Evolutionary conservation across 192 early-diverging fungal genomes (phyloP).

Genomic region (Umbelopsis sp.): DNA sequence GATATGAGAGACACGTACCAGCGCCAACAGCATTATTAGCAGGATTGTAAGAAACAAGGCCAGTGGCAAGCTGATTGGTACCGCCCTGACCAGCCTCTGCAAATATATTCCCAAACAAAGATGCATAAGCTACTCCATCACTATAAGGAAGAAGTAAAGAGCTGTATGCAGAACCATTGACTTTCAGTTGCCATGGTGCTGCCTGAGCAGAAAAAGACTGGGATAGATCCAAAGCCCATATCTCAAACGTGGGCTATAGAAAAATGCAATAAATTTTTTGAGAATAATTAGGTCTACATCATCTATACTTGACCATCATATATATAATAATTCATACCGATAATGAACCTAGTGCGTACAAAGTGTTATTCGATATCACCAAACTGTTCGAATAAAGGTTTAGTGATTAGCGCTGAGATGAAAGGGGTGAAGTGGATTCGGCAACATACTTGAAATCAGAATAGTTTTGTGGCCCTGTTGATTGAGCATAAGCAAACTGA

Average conservation of each 20-base stretch:
- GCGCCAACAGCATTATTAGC: background rate
- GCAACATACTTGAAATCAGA: conserved; percentile 9
- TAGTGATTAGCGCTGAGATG: background rate
- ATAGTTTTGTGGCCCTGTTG: background rate
- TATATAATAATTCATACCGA: background rate
- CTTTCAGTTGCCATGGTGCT: background rate
- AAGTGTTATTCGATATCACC: conserved; percentile 6
- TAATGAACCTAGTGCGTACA: background rate
- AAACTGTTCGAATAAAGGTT: background rate
- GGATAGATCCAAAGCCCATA: conserved; percentile 10
- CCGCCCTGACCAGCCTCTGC: background rate
- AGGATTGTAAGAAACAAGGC: background rate
- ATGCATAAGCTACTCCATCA: conserved; percentile 8
- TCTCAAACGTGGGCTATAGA: background rate
- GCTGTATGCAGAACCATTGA: background rate
- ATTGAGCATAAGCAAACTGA: background rate
- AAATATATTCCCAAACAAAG: background rate
- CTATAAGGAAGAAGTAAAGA: background rate
- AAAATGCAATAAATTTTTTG: too few species aligned
- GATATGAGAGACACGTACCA: background rate
- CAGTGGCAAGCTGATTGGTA: background rate
- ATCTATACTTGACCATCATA: background rate
- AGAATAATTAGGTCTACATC: background rate
- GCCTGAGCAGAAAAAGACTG: background rate
- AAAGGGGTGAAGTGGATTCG: too few species aligned